Evolutionary conservation across 345 rosid genomes (phyloP).

Genomic region (Geranium brycei): DNA sequence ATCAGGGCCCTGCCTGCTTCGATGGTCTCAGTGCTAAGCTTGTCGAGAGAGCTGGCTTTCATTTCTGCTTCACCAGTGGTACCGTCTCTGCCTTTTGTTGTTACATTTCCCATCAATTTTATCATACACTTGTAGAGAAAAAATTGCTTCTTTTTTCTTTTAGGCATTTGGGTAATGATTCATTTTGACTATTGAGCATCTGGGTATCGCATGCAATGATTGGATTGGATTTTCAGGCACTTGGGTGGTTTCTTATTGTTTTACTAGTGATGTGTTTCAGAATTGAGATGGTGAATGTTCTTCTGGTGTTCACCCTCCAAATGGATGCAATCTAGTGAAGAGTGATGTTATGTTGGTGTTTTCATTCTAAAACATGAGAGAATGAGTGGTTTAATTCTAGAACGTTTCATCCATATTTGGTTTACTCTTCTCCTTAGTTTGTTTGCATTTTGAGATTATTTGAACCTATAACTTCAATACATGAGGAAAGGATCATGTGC

Average conservation of each 20-base stretch:
- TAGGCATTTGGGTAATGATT: background rate
- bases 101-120: background rate
- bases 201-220: background rate
- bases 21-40: constrained; percentile 92
- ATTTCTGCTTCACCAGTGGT: constrained; percentile 51
- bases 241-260: too few relatives aligned
- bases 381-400: too few relatives aligned
- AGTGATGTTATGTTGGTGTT: background rate
- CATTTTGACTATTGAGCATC: background rate
- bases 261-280: background rate
- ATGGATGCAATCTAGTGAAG: too few relatives aligned
- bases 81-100: constrained; percentile 24
- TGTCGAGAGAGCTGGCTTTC: constrained; percentile 64
- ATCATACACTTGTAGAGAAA: background rate
- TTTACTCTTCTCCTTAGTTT: too few relatives aligned
- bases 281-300: background rate
- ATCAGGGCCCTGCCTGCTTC: constrained; percentile 88
- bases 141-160: too few relatives aligned
- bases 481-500: background rate
- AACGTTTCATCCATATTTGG: background rate
- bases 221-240: too few relatives aligned
- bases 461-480: background rate
- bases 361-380: too few relatives aligned
- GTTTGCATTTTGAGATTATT: background rate
- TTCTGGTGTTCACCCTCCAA: background rate